Evolutionary conservation across 345 rosid species (phyloP).

Genomic region (Punica granatum): DNA sequence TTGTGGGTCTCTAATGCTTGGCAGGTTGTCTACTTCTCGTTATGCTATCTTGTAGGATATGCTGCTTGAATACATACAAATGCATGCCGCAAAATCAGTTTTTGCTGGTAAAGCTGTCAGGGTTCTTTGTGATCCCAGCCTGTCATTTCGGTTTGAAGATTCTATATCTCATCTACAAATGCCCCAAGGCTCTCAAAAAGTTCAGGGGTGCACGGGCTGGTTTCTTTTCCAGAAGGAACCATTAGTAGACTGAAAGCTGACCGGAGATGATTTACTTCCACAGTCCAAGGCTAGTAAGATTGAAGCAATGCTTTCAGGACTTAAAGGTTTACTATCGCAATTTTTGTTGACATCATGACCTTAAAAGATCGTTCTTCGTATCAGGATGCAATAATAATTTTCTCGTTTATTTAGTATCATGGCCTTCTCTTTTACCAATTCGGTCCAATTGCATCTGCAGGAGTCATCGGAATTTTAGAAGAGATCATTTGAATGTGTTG

Average conservation of each 20-base stretch:
- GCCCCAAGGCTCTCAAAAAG: constrained; percentile 43
- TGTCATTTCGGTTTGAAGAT: constrained; percentile 57
- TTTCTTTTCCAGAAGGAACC: constrained; percentile 48
- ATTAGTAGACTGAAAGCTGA: constrained; percentile 33
- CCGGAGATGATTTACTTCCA: constrained; percentile 80
- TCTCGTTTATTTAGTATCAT: background rate
- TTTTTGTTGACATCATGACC: constrained; percentile 1
- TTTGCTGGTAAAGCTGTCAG: constrained; percentile 98
- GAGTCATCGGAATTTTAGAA: constrained; percentile 91
- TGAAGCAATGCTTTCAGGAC: constrained; percentile 80
- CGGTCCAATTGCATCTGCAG: constrained; percentile 25
- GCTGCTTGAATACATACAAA: constrained; percentile 83
- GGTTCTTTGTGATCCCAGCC: constrained; percentile 87
- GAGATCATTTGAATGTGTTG: constrained; percentile 76
- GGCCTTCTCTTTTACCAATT: constrained; percentile 7
- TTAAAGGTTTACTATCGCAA: constrained; percentile 48
- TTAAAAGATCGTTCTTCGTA: background rate
- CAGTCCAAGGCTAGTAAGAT: constrained; percentile 92
- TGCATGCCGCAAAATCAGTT: constrained; percentile 86
- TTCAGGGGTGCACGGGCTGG: constrained; percentile 45
- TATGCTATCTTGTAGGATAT: constrained; percentile 63
- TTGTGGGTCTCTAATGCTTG: no score
- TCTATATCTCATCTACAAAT: constrained; percentile 39
- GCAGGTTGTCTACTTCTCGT: constrained; percentile 7
- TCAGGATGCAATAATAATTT: background rate